Conservation (phyloP, 2,329 filamentous ascomycete genomes). For the Penicillium sp. region DNA sequence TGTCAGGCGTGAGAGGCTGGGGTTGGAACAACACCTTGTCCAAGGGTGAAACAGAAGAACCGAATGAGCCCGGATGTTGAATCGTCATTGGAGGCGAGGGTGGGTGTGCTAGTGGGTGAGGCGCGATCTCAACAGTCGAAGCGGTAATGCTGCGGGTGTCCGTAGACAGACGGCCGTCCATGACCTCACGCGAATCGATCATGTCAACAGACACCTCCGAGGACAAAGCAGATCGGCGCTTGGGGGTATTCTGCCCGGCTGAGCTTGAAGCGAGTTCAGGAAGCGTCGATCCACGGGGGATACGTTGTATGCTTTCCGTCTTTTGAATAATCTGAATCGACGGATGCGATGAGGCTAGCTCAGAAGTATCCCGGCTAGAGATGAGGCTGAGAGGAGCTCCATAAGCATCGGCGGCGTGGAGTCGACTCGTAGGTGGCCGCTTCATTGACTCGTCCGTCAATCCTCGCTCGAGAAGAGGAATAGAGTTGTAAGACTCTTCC, state of each 20-base stretch:
- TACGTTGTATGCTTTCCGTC: conserved; percentile 58
- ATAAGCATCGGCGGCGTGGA: conserved; percentile 30
- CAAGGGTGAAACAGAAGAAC: conserved; percentile 40
- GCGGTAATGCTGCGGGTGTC: conserved; percentile 43
- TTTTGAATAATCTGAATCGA: conserved; percentile 59
- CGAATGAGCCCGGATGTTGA: conserved; percentile 45
- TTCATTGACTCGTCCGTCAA: conserved; percentile 57
- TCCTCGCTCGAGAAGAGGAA: conserved; percentile 75
- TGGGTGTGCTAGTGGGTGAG: conserved; percentile 54
- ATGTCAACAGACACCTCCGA: conserved; percentile 60
- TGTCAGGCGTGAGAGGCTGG: conserved; percentile 51
- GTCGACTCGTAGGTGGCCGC: conserved; percentile 42
- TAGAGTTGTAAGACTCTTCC: conserved; percentile 75
- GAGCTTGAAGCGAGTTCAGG: conserved; percentile 39
- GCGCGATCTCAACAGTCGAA: conserved; percentile 50
- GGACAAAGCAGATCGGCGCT: conserved; percentile 61
- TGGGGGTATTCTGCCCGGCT: conserved; percentile 51
- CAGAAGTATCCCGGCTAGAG: conserved; percentile 37
- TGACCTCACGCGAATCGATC: conserved; percentile 49
- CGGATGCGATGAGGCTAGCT: conserved; percentile 51
- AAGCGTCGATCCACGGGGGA: conserved; percentile 51
- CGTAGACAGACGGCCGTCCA: conserved; percentile 40
- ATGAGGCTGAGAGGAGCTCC: conserved; percentile 36
- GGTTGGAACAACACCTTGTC: conserved; percentile 43
- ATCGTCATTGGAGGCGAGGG: conserved; percentile 55